Base-by-base conservation (phyloP, 176 grass and related monocot genomes). In the Musa schizocarpa region DNA sequence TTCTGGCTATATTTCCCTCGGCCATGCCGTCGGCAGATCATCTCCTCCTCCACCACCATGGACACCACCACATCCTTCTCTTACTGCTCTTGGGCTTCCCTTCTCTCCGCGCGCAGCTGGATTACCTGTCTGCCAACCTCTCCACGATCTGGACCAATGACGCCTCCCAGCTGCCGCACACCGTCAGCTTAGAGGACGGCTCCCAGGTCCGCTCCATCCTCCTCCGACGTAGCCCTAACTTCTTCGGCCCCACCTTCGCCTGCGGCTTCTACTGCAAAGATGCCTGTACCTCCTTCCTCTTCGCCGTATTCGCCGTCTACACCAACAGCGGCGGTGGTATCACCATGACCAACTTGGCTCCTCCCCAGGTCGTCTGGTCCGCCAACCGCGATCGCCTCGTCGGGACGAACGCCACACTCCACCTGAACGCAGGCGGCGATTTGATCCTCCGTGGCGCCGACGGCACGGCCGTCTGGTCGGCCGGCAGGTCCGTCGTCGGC, bases 241-340 rank as follows among this genome's bases (percentile, higher is more conserved):
- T 73, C 14, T 73, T 11, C 19, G 71, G 71, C 50, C 71, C 21
- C 12, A 73, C 71, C 12, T 73, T 50, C 21, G 71, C 71, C 51
- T 73, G 71, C 71, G 71, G 71, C 52, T 73, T 73, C 71, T 73
- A 24, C 71, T 73, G 71, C 71, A 73, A 54, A 6, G 50, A 17
- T 9, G 51, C 51, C 19, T 73, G 71, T 19, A 8, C 23, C 21
- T 13, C 51, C 51, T 73, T 73, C 21, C 21, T 74, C 6, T 74
- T 74, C 50, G 20, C 71, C 20, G 12, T 74, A 9, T 73, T 53
- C 49, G 52, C 52, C 52, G 11, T 73, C 71, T 25, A 73, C 21
- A 11, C 22, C 71, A 16, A 73, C 52, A 54, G 51, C 52, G 71
- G 70, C 70, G 70, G 20, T 1, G 0, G 8, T 2, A 53, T 73